Conservation (phyloP, 176 grass and related monocot species). For the Juncus inflexus region DNA sequence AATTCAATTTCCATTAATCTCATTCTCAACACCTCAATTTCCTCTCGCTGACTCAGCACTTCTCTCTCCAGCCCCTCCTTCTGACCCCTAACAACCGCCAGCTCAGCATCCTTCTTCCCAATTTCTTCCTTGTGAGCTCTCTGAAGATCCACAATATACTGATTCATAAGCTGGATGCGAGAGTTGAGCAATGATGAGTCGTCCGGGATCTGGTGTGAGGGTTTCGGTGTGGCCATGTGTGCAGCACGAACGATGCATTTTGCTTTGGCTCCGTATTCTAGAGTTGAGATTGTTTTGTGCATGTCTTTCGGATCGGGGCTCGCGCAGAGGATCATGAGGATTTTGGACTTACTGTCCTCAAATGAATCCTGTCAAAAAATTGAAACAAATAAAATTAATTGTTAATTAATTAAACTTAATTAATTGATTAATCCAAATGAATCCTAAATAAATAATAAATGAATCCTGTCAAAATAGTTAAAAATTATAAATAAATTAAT, state of each 20-base stretch:
- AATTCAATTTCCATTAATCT: constrained; percentile 10
- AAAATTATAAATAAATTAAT: no score
- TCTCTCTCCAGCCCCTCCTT: constrained; percentile 46
- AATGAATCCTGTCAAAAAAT: constrained; percentile 74
- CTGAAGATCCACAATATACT: constrained; percentile 78
- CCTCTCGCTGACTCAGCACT: constrained; percentile 37
- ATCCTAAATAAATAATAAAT: no score
- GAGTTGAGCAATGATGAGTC: constrained; percentile 68
- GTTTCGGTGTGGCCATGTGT: constrained; percentile 54
- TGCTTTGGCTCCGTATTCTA: constrained; percentile 94
- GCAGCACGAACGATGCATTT: constrained; percentile 85
- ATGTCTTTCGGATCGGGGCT: constrained; percentile 83
- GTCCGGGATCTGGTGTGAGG: constrained; percentile 44
- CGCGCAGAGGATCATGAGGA: constrained; percentile 96
- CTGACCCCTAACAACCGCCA: constrained; percentile 39
- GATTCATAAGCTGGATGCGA: constrained; percentile 69
- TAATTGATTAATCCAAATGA: no score
- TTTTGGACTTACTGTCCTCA: constrained; percentile 90
- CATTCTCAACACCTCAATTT: constrained; percentile 49
- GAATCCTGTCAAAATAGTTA: no score
- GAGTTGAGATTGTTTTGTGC: constrained; percentile 87
- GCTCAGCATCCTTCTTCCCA: constrained; percentile 61
- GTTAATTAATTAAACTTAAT: background rate
- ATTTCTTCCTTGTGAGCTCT: constrained; percentile 55
- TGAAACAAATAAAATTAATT: background rate